A percentile compares a stretch with the other conserved stretches of the same genome.
These are phyloP conservation scores for Apiospora rasikravindrae DNA, from an alignment of 2,329 filamentous ascomycete genomes.

Conservation along the genomic window DNA sequence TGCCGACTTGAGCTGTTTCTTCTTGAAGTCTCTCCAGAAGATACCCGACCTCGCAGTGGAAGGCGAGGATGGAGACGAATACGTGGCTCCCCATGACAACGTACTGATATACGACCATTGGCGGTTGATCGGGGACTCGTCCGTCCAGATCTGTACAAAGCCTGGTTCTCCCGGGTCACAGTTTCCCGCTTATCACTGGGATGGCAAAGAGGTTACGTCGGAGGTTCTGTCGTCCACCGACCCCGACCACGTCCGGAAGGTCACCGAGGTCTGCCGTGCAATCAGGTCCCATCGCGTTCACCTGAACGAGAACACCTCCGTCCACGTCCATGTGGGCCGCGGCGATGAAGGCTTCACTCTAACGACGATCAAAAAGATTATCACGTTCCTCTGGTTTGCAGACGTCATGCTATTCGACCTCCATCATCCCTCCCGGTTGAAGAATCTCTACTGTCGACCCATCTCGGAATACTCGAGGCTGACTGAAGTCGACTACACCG, in stretches of 20 bases:
- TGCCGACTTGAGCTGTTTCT: not conserved
- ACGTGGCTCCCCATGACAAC: slow-evolving; percentile 25
- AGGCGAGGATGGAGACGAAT: slow-evolving; percentile 24
- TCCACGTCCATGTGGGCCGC: slow-evolving; percentile 36
- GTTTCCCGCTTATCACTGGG: slow-evolving; percentile 26
- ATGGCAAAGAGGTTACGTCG: slow-evolving; percentile 31
- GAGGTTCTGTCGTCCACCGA: slow-evolving; percentile 27
- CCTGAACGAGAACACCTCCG: slow-evolving; percentile 29
- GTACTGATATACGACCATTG: slow-evolving; percentile 30
- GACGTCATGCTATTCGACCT: slow-evolving; percentile 29
- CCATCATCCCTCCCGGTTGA: slow-evolving; percentile 33
- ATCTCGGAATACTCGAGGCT: not conserved
- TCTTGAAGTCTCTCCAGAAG: slow-evolving; percentile 19
- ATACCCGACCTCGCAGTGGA: slow-evolving; percentile 25
- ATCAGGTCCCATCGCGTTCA: slow-evolving; percentile 29
- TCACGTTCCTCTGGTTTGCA: slow-evolving; percentile 29
- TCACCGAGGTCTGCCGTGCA: slow-evolving; percentile 29
- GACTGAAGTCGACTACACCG: not conserved
- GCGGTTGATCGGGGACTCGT: slow-evolving; percentile 28
- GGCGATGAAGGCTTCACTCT: slow-evolving; percentile 35
- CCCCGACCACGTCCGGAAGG: slow-evolving; percentile 20
- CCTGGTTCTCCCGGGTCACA: not conserved
- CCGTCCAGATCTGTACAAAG: slow-evolving; percentile 20
- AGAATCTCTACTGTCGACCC: slow-evolving; percentile 22
- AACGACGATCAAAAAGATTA: slow-evolving; percentile 33